Base-by-base conservation (phyloP, 352 stramenopile genomes). In the Pseudoperonospora humuli region DNA sequence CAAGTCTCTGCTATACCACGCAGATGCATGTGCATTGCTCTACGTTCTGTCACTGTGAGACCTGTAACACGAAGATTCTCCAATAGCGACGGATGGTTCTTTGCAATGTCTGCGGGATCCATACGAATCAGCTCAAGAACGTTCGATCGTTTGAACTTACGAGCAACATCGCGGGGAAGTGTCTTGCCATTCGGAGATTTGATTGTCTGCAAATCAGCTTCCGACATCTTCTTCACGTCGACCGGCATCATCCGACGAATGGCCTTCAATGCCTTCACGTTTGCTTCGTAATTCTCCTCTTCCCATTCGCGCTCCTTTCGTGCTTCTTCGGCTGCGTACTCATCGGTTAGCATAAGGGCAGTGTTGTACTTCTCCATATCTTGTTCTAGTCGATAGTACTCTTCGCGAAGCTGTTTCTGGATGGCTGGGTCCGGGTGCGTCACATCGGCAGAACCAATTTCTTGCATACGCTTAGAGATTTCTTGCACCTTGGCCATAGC, bases 351-450 rank as follows among this genome's bases (percentile, higher is more conserved):
- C 67, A 95, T 88, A 29, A 97, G 51, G 17, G 88, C 88, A 25
- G 70, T 91, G 51, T 94, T 96, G 61, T 96, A 96, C 55, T 95
- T 95, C 54, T 96, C 85, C 86, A 96, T 96, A 50, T 96, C 85
- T 56, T 95, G 84, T 54, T 96, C 87, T 15, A 96, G 62, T 45
- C 75, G 79, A 61, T 90, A 96, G 63, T 96, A 96, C 52, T 96
- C 87, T 77, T 96, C 85, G 29, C 84, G 79, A 24, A 96, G 57
- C 37, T 85, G 65, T 20, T 87, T 86, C 55, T 93, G 81, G 32
- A 91, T 82, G 8, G 60, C 59, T 14, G 68, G 65, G 35, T 93
- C 81, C 3, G 81, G 81, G 24, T 93, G 69, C 27, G 76, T 93
- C 10, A 95, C 82, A 77, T 96, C 87, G 43, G 81, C 83, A 11